These are phyloP conservation scores for Lophiotrema nucula DNA, from an alignment of 495 filamentous ascomycete genomes.

Conservation along the genomic window DNA sequence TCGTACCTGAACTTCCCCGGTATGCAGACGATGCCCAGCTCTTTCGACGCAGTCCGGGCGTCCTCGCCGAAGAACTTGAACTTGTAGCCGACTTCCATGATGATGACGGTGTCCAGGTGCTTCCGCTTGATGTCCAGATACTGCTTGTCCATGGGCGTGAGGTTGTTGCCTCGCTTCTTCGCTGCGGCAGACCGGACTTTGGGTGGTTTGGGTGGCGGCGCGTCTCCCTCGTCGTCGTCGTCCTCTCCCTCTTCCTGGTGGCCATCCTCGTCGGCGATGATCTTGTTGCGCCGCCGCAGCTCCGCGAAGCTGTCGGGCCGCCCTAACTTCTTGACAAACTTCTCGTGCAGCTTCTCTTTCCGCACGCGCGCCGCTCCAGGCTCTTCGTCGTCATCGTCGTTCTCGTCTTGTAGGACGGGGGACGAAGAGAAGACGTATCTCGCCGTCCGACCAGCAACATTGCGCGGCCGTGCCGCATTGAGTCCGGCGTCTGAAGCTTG, in stretches of 20 bases:
- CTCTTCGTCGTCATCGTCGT: slow-evolving; percentile 51
- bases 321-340: slow-evolving; percentile 88
- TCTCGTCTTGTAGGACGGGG: slow-evolving; percentile 36
- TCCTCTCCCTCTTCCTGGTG: slow-evolving; percentile 38
- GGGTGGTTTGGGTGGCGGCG: slow-evolving; percentile 52
- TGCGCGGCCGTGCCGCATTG: slow-evolving; percentile 29
- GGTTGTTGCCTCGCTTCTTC: slow-evolving; percentile 61
- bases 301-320: slow-evolving; percentile 74
- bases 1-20: slow-evolving; percentile 94
- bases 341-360: slow-evolving; percentile 74
- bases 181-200: slow-evolving; percentile 58
- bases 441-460: slow-evolving; percentile 43
- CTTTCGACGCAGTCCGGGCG: slow-evolving; percentile 83
- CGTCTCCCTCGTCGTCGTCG: slow-evolving; percentile 51
- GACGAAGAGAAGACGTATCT: slow-evolving; percentile 53
- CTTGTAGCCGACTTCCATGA: slow-evolving; percentile 97
- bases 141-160: slow-evolving; percentile 94
- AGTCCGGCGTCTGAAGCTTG: slow-evolving; percentile 26
- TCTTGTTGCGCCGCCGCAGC: slow-evolving; percentile 58
- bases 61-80: slow-evolving; percentile 98
- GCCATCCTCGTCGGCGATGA: slow-evolving; percentile 51
- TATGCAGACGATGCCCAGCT: slow-evolving; percentile 93
- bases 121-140: slow-evolving; percentile 90
- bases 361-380: slow-evolving; percentile 38
- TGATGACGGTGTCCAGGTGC: slow-evolving; percentile 82